Evolutionary conservation across 2,329 filamentous ascomycete genomes (phyloP).

Genomic region (Arthrobotrys pseudoclavata): DNA sequence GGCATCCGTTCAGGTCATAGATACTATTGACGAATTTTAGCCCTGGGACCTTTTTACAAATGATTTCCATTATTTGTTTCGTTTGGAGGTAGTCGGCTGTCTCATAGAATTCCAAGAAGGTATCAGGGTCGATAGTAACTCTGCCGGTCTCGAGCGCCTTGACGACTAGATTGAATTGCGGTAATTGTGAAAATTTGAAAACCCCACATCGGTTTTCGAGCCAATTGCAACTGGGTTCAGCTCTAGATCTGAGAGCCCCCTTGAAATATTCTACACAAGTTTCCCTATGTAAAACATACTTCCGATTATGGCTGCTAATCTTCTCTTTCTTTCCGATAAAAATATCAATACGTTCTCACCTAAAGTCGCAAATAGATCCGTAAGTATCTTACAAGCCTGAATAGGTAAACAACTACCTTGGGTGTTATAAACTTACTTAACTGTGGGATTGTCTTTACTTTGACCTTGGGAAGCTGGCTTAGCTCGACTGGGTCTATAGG

Average conservation of each 20-base stretch:
- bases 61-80: neutral
- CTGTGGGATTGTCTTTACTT: too few relatives aligned
- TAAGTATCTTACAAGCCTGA: too few relatives aligned
- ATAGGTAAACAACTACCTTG: too few relatives aligned
- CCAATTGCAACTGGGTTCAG: neutral
- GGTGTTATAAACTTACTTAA: too few relatives aligned
- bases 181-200: neutral
- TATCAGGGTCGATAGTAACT: neutral
- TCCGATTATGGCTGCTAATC: neutral
- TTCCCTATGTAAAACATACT: neutral
- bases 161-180: neutral
- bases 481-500: too few relatives aligned
- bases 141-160: neutral
- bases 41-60: neutral
- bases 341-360: neutral
- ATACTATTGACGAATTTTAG: neutral
- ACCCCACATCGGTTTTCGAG: neutral
- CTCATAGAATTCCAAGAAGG: neutral
- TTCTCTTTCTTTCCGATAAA: neutral
- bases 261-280: neutral
- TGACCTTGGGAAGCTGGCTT: too few relatives aligned
- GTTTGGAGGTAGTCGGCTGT: constrained; percentile 5
- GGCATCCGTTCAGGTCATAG: neutral
- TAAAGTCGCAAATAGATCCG: too few relatives aligned
- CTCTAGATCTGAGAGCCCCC: neutral